Evolutionary conservation across 306 rosid genomes (phyloP).

Genomic region (Trifolium repens): DNA sequence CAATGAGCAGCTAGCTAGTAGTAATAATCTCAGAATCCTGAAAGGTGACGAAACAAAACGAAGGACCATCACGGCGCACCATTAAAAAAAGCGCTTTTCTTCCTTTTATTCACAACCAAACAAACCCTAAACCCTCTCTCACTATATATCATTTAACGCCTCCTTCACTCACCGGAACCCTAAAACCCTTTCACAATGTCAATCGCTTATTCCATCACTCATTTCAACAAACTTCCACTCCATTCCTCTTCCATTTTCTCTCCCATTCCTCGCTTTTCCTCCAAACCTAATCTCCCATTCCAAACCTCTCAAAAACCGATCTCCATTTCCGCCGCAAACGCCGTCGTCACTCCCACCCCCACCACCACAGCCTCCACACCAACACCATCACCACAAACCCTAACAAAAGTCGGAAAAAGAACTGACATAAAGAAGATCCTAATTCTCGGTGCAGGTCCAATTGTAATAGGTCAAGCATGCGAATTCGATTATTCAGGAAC

Average conservation of each 20-base stretch:
- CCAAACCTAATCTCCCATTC: neutral
- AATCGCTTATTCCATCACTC: conserved; percentile 35
- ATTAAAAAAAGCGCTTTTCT: neutral
- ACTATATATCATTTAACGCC: neutral
- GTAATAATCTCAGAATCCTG: neutral
- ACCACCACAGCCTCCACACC: neutral
- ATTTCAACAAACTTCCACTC: conserved; percentile 28
- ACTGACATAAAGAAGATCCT: conserved; percentile 87
- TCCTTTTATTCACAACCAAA: neutral
- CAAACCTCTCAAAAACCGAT: neutral
- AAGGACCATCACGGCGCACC: neutral
- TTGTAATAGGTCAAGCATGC: conserved; percentile 95
- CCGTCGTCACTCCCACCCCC: neutral
- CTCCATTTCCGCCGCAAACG: neutral
- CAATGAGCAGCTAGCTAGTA: neutral
- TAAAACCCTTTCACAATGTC: conserved; percentile 28
- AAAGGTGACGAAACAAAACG: neutral
- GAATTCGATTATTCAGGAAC: conserved; percentile 97
- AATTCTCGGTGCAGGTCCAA: conserved; percentile 95
- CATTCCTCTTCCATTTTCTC: conserved; percentile 17
- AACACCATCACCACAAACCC: neutral
- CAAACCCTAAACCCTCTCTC: neutral
- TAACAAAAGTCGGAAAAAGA: conserved; percentile 57
- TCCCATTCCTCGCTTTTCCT: neutral
- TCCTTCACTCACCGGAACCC: conserved; percentile 10